Conservation (phyloP, 441 rosid species). For the Populus tomentosa region DNA sequence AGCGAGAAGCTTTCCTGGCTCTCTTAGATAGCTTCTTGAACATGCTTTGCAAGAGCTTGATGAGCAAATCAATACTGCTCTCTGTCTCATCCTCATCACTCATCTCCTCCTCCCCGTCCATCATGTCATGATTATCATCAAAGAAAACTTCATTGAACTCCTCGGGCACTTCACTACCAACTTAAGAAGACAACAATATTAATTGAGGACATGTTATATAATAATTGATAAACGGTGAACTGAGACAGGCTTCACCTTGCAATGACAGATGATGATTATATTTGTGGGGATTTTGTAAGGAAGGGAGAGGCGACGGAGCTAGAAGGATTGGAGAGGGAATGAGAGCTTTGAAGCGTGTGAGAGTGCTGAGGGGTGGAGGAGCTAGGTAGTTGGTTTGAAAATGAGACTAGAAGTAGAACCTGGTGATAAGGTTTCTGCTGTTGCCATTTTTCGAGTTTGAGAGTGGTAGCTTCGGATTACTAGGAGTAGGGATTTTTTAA, state of each 20-base stretch:
- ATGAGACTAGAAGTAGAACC: constrained; percentile 7
- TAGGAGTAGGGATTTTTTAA: no score
- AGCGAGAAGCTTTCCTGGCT: constrained; percentile 66
- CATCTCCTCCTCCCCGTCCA: constrained; percentile 35
- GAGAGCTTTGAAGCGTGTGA: constrained; percentile 19
- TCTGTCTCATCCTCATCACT: constrained; percentile 54
- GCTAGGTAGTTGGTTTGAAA: constrained; percentile 6
- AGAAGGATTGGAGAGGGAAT: constrained; percentile 1
- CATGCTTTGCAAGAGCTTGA: constrained; percentile 59
- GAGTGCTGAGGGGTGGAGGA: constrained; percentile 5
- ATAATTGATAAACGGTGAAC: not conserved
- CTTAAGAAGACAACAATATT: constrained; percentile 19
- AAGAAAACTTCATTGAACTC: constrained; percentile 39
- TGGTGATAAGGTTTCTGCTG: constrained; percentile 28
- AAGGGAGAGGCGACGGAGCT: constrained; percentile 1
- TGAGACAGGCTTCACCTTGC: constrained; percentile 21
- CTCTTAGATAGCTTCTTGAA: constrained; percentile 54
- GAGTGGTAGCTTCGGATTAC: no score
- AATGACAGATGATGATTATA: constrained; percentile 18
- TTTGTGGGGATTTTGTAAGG: constrained; percentile 8
- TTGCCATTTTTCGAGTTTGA: constrained; percentile 23
- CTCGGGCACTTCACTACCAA: constrained; percentile 32
- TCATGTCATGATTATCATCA: constrained; percentile 18
- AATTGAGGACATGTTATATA: not conserved
- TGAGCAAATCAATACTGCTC: constrained; percentile 63